Evolutionary conservation across 345 rosid genomes (phyloP).

Genomic region (Leavenworthia alabamica): DNA sequence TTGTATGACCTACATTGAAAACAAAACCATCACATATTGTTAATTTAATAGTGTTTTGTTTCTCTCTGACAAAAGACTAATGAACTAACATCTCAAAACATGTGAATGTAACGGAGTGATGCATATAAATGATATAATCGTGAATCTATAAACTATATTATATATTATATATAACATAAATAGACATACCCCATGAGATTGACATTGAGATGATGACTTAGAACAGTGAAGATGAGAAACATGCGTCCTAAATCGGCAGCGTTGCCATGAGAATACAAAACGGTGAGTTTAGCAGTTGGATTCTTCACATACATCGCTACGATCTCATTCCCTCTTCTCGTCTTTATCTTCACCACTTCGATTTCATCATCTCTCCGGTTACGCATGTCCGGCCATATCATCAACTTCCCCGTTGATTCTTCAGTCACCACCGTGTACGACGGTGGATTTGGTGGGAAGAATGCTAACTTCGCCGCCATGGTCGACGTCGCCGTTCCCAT

Average conservation of each 20-base stretch:
- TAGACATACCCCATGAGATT: conserved; percentile 74
- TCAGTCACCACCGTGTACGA: conserved; percentile 53
- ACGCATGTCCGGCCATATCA: conserved; percentile 39
- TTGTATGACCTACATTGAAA: background rate
- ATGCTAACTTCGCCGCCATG: conserved; percentile 85
- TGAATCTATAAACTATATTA: background rate
- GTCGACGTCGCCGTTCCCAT: conserved; percentile 88
- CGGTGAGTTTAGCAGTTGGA: conserved; percentile 61
- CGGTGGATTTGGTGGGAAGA: conserved; percentile 91
- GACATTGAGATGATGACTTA: conserved; percentile 66
- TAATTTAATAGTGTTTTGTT: background rate
- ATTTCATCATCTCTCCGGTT: conserved; percentile 54
- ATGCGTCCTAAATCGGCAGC: conserved; percentile 88
- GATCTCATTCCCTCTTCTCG: conserved; percentile 70
- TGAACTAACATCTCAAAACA: background rate
- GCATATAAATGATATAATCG: background rate
- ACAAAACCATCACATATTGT: background rate
- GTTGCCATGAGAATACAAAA: conserved; percentile 88
- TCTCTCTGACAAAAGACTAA: background rate
- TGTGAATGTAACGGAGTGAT: background rate
- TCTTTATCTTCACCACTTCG: conserved; percentile 53
- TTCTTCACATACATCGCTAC: conserved; percentile 60
- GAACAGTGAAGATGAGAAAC: conserved; percentile 57
- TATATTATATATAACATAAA: background rate
- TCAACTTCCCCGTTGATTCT: conserved; percentile 50